A percentile compares a stretch with the other conserved stretches of the same genome.
Evolutionary conservation across 306 rosid genomes (phyloP).

Genomic region (Lathyrus sativus): DNA sequence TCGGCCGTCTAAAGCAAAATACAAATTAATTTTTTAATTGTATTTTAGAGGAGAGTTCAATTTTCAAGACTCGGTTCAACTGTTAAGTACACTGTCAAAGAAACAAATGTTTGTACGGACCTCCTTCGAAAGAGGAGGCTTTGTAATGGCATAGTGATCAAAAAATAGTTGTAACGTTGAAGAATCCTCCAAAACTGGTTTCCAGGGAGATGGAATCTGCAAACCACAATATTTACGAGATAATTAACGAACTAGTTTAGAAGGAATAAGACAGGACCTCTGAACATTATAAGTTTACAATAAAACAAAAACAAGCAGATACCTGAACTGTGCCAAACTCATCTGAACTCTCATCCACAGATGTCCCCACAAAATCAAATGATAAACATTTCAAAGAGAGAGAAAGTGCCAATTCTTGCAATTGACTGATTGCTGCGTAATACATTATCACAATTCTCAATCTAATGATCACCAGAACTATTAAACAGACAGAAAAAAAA

Average conservation of each 20-base stretch:
- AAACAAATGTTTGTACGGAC: slow-evolving; percentile 50
- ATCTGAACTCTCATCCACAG: slow-evolving; percentile 97
- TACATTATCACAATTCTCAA: slow-evolving; percentile 41
- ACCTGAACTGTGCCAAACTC: slow-evolving; percentile 99
- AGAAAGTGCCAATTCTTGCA: slow-evolving; percentile 97
- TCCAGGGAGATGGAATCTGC: slow-evolving; percentile 97
- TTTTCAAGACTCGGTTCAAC: slow-evolving; percentile 16
- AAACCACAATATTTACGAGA: slow-evolving; percentile 41
- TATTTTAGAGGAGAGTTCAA: slow-evolving; percentile 1
- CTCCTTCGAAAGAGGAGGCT: slow-evolving; percentile 98
- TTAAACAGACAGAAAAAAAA: slow-evolving; percentile 11
- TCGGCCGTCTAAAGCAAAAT: slow-evolving; percentile 11
- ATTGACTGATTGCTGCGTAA: slow-evolving; percentile 69
- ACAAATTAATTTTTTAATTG: slow-evolving; percentile 3
- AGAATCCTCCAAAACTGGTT: slow-evolving; percentile 89
- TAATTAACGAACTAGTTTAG: slow-evolving; percentile 33
- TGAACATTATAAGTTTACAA: slow-evolving; percentile 21
- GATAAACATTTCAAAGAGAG: slow-evolving; percentile 91
- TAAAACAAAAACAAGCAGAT: slow-evolving; percentile 28
- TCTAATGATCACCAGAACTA: slow-evolving; percentile 19
- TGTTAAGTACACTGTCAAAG: slow-evolving; percentile 28
- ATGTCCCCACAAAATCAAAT: slow-evolving; percentile 98
- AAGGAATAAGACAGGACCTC: slow-evolving; percentile 32
- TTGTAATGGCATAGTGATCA: slow-evolving; percentile 85
- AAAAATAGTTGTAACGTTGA: slow-evolving; percentile 85